Base-by-base conservation (phyloP, 345 rosid species). In the Ricinus communis region DNA sequence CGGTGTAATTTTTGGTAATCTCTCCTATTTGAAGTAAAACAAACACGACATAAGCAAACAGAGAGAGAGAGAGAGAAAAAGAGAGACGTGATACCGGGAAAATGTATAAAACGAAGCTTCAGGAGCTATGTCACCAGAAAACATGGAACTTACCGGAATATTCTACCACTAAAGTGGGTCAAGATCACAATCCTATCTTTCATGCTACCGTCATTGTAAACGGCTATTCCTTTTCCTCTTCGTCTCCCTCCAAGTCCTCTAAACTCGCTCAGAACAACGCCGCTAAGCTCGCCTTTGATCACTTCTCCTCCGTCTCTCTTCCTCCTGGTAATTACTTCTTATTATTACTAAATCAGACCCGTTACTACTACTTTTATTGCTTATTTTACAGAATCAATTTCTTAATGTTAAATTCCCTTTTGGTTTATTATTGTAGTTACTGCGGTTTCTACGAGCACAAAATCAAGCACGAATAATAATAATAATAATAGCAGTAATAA, bases 181-280 rank as follows among this genome's bases (percentile, higher is more conserved):
- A 58, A 0, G 83, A 70, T 56, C 91, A 85, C 70, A 28, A 59
- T 54, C 85, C 84, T 50, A 65, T 70, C 22, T 83, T 83, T 62
- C 62, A 69, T 1, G 70, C 84, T 33, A 71, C 88, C 1, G 87
- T 87, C 27, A 27, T 58, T n/a, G 76, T 87, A 13, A 71, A 82
- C 36, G 69, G 54, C 68, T 12, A 9, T 27, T 19, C 70, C 2
- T 87, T 85, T 68, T 60, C 40, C 30, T 36, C 84, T 2, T 31
- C 7, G 1, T 60, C 49, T 6, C 68, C 38, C 25, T 19, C 68
- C 9, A 69, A 9, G 5, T 68, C 87, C 33, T 50, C 84, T 49
- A 87, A 83, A 59, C 67, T 75, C 5, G 85, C 87, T 4, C 88
- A 87, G 25, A 85, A 83, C 43, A 74, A 80, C 5, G 87, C 84